Percentiles rank a stretch among this genome's conserved stretches.
Evolutionary conservation across 2,329 filamentous ascomycete species (phyloP).

Genomic region (Hortaea sp.): DNA sequence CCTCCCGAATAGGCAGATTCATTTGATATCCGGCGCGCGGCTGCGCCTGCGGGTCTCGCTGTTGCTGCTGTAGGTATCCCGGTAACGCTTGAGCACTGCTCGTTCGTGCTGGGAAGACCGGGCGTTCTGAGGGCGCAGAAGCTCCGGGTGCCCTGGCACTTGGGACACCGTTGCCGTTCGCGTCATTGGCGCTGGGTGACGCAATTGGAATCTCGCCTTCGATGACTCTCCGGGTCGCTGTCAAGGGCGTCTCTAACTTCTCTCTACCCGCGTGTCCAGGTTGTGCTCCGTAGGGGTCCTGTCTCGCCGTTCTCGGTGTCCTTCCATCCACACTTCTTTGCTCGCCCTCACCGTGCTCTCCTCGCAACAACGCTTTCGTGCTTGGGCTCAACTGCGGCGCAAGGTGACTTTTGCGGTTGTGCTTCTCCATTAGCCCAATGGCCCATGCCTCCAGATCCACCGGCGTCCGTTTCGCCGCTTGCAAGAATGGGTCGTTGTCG

Average conservation of each 20-base stretch:
- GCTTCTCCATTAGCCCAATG: slow-evolving; percentile 81
- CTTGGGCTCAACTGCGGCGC: slow-evolving; percentile 70
- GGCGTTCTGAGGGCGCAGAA: slow-evolving; percentile 14
- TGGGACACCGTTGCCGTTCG: slow-evolving; percentile 7
- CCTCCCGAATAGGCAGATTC: slow-evolving; percentile 38
- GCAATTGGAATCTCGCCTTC: slow-evolving; percentile 21
- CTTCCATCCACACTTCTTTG: background rate
- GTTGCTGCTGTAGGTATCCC: slow-evolving; percentile 14
- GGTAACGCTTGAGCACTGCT: slow-evolving; percentile 28
- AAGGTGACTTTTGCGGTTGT: slow-evolving; percentile 91
- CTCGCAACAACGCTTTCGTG: slow-evolving; percentile 63
- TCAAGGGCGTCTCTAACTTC: background rate
- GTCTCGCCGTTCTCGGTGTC: slow-evolving; percentile 2
- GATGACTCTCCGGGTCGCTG: background rate
- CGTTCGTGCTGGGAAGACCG: slow-evolving; percentile 33
- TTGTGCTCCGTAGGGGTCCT: background rate
- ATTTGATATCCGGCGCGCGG: slow-evolving; percentile 16
- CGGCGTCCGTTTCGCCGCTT: slow-evolving; percentile 91
- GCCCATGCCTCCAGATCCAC: slow-evolving; percentile 93
- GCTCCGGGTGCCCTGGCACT: background rate
- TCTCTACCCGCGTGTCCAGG: too few relatives aligned
- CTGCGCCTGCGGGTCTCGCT: background rate
- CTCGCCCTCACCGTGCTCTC: slow-evolving; percentile 13
- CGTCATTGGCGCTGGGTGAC: background rate
- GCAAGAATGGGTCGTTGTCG: slow-evolving; percentile 86